Base-by-base conservation (phyloP, 2,329 filamentous ascomycete genomes). In the Paradendryphiella salina region DNA sequence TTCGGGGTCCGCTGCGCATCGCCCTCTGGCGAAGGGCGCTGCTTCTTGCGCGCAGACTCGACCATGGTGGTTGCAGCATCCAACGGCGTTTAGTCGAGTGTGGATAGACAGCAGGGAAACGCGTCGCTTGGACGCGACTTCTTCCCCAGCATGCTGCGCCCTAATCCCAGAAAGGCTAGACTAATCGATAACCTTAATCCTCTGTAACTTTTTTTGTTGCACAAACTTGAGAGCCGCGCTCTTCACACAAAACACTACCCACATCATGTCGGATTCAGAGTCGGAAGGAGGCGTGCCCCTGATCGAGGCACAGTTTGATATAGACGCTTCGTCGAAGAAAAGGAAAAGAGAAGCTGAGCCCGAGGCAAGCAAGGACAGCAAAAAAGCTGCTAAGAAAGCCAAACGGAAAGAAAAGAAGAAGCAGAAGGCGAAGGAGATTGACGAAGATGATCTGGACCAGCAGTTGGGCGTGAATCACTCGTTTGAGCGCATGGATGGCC, bases 401-500 rank as follows among this genome's bases (percentile, higher is more conserved):
- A 70, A 71, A 67, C 70, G 55, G 55, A 82, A 82, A 67, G 69
- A 73, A 46, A 87, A 79, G 76, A 87, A 83, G 74, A 79, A 78
- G 54, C 77, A 77, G 65, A 78, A 82, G 66, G 75, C 76, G 46
- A 77, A 81, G 50, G 85, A 90, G 67, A 80, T 84, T 35, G 84
- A 90, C 63, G 82, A 86, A 28, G 86, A 77, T 38, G 73, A 77
- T 15, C 51, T 80, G 49, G 76, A 80, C 53, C 66, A 73, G 53
- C 70, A 75, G 60, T 58, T 74, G 29, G 74, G 87, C 5, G 77
- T 96, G 60, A 96, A 96, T 75, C 85, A 84, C 58, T 83, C 88
- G 3, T 89, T 96, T 69, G 83, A 85, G 36, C 83, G 85, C 54
- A 92, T 96, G 86, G 90, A 96, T 72, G 86, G 84, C 53, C 84